Conservation (phyloP, 139 green algal species). For the Chlamydomonas eustigma region DNA sequence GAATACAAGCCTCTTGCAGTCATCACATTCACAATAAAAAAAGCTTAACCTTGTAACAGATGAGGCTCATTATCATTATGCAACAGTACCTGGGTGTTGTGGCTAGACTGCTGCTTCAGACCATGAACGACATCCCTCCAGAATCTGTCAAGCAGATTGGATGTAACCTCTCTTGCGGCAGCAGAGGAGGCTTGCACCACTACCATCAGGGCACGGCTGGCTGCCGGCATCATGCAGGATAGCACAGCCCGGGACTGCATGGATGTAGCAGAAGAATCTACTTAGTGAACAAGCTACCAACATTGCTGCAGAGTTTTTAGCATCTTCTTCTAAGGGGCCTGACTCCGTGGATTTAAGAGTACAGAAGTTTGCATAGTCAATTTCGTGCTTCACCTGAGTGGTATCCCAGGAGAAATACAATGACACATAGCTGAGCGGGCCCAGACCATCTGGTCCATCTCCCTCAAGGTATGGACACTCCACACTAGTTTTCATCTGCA, state of each 20-base stretch:
- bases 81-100: neutral
- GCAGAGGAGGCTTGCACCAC: slow-evolving; percentile 47
- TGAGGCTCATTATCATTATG: no score
- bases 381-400: neutral
- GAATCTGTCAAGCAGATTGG: slow-evolving; percentile 34
- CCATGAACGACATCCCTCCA: slow-evolving; percentile 52
- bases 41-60: no score
- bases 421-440: slow-evolving; percentile 52
- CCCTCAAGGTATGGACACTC: slow-evolving; percentile 64
- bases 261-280: neutral
- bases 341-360: no score
- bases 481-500: slow-evolving; percentile 45
- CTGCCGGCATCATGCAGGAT: slow-evolving; percentile 5
- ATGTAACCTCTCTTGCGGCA: slow-evolving; percentile 50
- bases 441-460: slow-evolving; percentile 1
- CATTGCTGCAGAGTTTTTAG: no score
- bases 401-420: slow-evolving; percentile 61
- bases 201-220: slow-evolving; percentile 43
- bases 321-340: no score
- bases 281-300: no score
- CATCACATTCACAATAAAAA: no score
- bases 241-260: slow-evolving; percentile 1
- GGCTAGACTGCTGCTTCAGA: neutral
- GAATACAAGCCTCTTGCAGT: no score
- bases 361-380: neutral